Evolutionary conservation across 2,329 filamentous ascomycete genomes (phyloP), one percentile per base, ranked within the genome.

Genomic region (Apiospora rasikravindrae): DNA sequence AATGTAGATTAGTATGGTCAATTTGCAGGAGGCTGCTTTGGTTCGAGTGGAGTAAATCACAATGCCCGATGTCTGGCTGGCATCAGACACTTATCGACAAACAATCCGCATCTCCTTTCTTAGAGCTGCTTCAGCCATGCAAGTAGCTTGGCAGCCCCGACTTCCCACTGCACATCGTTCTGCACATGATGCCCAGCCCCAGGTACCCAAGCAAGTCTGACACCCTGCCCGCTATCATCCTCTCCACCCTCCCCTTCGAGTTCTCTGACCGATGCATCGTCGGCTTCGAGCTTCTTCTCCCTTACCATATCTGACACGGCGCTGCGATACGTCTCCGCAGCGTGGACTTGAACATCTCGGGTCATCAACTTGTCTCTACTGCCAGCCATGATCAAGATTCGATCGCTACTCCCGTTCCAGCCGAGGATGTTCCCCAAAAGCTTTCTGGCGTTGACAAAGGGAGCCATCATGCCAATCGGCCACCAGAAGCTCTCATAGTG

Each of bases 401-500:
- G 80, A 57, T 78, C 75, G 45, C 68, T 51, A 47, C 77, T 76
- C 4, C 72, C 70, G 4, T 72, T 74, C 80, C 77, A 80, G 29
- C 75, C 77, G 4, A 64, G 49, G n/a, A 85, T 81, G 3, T 81
- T 83, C 10, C 73, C 74, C 2, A 88, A 72, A 1, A 89, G 78
- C 22, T 80, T 82, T 47, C 78, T 72, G 0, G 82, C 81, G 19
- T 83, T 81, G 13, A 84, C 81, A 73, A 88, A 88, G 2, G 81
- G 78, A 44, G 74, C 76, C 72, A 87, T 81, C 80, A 88, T 86
- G 69, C 85, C 84, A 47, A 86, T 71, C 0, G 86, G 84, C 88
- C 87, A 90, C 44, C 84, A 75, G 76, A 87, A 86, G 73, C 83
- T 86, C 76, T 90, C 87, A 73, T 88, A 90, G 4, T 83, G 81